A percentile compares a stretch with the other conserved stretches of the same genome.
phyloP scores from a whole-genome alignment of 2,329 filamentous ascomycete species.

The Ampelomyces quisqualis region DNA sequence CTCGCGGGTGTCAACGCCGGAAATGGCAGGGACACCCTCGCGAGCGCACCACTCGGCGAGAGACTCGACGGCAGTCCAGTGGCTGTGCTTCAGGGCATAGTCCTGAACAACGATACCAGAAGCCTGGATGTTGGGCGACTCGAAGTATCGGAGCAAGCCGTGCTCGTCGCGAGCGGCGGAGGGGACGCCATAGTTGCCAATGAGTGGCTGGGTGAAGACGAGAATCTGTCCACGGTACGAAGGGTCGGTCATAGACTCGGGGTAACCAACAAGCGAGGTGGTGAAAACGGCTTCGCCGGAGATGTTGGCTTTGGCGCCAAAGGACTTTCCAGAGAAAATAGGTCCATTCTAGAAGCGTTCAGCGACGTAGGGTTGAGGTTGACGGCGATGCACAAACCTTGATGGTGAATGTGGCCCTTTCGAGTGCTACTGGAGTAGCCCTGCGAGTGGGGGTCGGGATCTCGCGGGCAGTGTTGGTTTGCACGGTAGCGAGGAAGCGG shows the following conservation, averaged over 20 bases:
- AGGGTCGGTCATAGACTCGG: slow-evolving; percentile 76
- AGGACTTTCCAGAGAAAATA: slow-evolving; percentile 93
- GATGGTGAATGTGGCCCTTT: slow-evolving; percentile 92
- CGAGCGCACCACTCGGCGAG: slow-evolving; percentile 91
- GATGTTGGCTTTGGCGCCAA: slow-evolving; percentile 94
- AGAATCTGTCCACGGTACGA: slow-evolving; percentile 85
- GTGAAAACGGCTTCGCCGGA: slow-evolving; percentile 99
- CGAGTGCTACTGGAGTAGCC: slow-evolving; percentile 67
- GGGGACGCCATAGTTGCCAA: slow-evolving; percentile 98
- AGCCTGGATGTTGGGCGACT: slow-evolving; percentile 96
- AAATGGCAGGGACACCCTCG: slow-evolving; percentile 93
- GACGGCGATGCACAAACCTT: slow-evolving; percentile 59
- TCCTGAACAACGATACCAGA: slow-evolving; percentile 95
- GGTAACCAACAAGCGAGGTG: slow-evolving; percentile 95
- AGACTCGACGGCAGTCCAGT: slow-evolving; percentile 98
- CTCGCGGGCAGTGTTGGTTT: slow-evolving; percentile 68
- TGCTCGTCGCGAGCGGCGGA: slow-evolving; percentile 80
- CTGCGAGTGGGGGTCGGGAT: slow-evolving; percentile 61
- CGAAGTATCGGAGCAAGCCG: slow-evolving; percentile 95
- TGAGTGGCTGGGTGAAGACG: slow-evolving; percentile 96
- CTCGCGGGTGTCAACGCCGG: slow-evolving; percentile 92
- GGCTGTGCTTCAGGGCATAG: slow-evolving; percentile 89
- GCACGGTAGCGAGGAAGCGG: slow-evolving; percentile 65
- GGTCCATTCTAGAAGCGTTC: slow-evolving; percentile 71
- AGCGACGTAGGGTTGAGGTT: slow-evolving; percentile 29